These are phyloP conservation scores for Lasiodiplodia theobromae DNA, from an alignment of 2,329 filamentous ascomycete species.

Conservation along the genomic window DNA sequence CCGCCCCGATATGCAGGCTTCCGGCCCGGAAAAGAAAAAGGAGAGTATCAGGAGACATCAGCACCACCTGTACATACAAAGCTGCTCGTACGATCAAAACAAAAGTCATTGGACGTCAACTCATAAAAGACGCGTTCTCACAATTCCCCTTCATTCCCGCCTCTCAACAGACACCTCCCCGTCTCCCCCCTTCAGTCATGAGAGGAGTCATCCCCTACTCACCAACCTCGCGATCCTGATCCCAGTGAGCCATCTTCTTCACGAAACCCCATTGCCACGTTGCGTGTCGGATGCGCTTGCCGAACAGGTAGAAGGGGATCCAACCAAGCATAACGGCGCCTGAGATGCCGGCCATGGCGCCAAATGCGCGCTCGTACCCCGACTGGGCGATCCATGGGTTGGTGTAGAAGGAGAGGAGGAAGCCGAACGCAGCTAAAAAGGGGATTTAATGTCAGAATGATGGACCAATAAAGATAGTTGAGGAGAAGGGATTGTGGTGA, in stretches of 20 bases:
- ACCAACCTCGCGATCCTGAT: conserved; percentile 62
- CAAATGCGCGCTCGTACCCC: conserved; percentile 62
- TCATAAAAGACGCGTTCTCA: neutral
- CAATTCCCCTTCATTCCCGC: neutral
- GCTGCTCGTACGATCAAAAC: neutral
- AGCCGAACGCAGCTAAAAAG: conserved; percentile 59
- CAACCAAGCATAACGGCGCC: conserved; percentile 56
- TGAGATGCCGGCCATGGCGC: conserved; percentile 65
- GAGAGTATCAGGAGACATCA: conserved; percentile 4
- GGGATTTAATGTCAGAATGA: neutral
- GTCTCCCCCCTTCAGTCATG: neutral
- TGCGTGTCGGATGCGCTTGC: conserved; percentile 55
- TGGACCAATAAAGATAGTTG: neutral
- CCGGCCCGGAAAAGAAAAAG: neutral
- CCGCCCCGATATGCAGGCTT: neutral
- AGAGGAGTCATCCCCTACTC: conserved; percentile 48
- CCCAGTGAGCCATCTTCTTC: conserved; percentile 58
- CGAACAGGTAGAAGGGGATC: conserved; percentile 62
- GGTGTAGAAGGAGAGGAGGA: conserved; percentile 66
- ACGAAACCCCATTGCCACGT: conserved; percentile 58
- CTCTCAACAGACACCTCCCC: neutral
- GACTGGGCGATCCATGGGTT: conserved; percentile 62
- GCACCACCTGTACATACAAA: conserved; percentile 8
- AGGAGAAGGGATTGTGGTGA: neutral
- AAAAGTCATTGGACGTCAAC: neutral